Percentiles rank a stretch among this genome's conserved stretches.
Conservation (phyloP, 2,329 filamentous ascomycete species). For the Nannizziopsis barbatae region DNA sequence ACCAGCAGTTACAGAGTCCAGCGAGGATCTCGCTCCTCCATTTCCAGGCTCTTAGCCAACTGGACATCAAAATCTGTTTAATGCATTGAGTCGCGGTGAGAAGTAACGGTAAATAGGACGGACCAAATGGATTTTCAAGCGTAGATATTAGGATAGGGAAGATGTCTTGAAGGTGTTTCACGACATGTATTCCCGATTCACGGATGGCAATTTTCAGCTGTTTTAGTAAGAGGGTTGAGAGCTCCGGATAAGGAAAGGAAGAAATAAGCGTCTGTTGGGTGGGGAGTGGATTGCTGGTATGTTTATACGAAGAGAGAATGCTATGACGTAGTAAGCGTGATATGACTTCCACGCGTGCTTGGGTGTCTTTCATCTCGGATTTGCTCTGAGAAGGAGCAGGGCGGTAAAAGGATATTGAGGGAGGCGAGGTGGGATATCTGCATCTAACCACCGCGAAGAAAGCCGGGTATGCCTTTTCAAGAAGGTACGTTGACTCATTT, state of each 20-base stretch:
- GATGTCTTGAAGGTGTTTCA: slow-evolving; percentile 45
- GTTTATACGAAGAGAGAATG: slow-evolving; percentile 31
- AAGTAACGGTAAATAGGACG: slow-evolving; percentile 45
- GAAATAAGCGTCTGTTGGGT: slow-evolving; percentile 36
- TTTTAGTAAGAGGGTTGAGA: slow-evolving; percentile 38
- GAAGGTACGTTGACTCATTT: slow-evolving; percentile 53
- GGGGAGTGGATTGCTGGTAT: slow-evolving; percentile 38
- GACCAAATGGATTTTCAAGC: slow-evolving; percentile 57
- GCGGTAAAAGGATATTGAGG: slow-evolving; percentile 16
- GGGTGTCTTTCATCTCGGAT: slow-evolving; percentile 16
- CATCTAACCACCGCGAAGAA: slow-evolving; percentile 48
- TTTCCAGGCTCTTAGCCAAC: slow-evolving; percentile 56
- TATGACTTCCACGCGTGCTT: slow-evolving; percentile 19
- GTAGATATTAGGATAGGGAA: slow-evolving; percentile 55
- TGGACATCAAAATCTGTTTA: slow-evolving; percentile 48
- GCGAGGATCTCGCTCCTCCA: slow-evolving; percentile 56
- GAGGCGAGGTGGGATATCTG: slow-evolving; percentile 23
- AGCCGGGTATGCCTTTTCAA: slow-evolving; percentile 55
- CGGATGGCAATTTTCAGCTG: slow-evolving; percentile 22
- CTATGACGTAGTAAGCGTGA: slow-evolving; percentile 26
- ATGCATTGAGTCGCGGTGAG: slow-evolving; percentile 44
- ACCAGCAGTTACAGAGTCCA: slow-evolving; percentile 52
- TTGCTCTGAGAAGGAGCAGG: slow-evolving; percentile 7
- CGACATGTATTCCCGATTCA: slow-evolving; percentile 29
- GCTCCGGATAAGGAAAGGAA: slow-evolving; percentile 35